phyloP scores from a whole-genome alignment of 495 filamentous ascomycete species.

The Trichodelitschia bisporula region DNA sequence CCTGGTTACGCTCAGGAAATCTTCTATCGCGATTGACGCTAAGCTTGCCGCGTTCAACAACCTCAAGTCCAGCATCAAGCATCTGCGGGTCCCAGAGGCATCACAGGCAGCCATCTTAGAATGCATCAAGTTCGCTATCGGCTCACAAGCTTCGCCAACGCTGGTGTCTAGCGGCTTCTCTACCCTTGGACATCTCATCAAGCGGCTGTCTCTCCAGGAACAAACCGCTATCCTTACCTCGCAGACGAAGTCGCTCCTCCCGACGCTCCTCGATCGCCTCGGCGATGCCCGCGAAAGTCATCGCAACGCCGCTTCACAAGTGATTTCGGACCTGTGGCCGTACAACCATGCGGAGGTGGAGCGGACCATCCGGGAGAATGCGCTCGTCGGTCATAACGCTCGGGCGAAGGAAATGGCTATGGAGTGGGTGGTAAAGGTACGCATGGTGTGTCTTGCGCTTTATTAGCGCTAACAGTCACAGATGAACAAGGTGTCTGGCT shows the following conservation, averaged over 20 bases:
- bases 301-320: slow-evolving; percentile 40
- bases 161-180: slow-evolving; percentile 59
- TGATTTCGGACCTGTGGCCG: slow-evolving; percentile 50
- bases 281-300: slow-evolving; percentile 73
- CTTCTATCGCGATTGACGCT: slow-evolving; percentile 38
- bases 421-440: slow-evolving; percentile 48
- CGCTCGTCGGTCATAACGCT: slow-evolving; percentile 54
- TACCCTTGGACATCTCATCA: slow-evolving; percentile 60
- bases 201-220: slow-evolving; percentile 62
- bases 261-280: slow-evolving; percentile 58
- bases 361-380: slow-evolving; percentile 48
- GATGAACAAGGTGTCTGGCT: slow-evolving; percentile 52
- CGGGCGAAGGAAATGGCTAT: slow-evolving; percentile 62
- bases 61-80: slow-evolving; percentile 71
- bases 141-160: slow-evolving; percentile 36
- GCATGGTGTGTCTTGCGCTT: slow-evolving; percentile 12
- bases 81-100: slow-evolving; percentile 56
- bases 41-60: slow-evolving; percentile 45
- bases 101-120: slow-evolving; percentile 52
- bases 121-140: slow-evolving; percentile 38
- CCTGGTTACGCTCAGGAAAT: slow-evolving; percentile 36
- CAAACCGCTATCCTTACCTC: slow-evolving; percentile 39
- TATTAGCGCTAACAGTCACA: slow-evolving; percentile 14
- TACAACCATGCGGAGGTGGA: slow-evolving; percentile 47
- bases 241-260: slow-evolving; percentile 36